phyloP scores from a whole-genome alignment of 2,329 filamentous ascomycete genomes.

The Aspergillus intermedius region DNA sequence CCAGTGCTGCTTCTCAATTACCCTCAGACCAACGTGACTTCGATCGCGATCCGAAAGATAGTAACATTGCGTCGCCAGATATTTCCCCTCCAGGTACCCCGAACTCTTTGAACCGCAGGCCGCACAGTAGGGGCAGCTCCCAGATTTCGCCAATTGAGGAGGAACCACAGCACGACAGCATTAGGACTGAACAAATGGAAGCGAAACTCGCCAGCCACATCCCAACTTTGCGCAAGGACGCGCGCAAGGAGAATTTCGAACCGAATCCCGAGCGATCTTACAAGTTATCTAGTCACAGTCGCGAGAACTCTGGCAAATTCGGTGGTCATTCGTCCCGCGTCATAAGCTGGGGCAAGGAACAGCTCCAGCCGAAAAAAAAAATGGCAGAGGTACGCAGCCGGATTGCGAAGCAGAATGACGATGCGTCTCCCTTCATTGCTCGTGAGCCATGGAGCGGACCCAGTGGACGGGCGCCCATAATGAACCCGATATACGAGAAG shows the following conservation, averaged over 20 bases:
- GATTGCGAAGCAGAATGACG: conserved; percentile 30
- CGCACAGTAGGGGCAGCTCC: conserved; percentile 22
- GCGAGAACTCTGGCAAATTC: conserved; percentile 52
- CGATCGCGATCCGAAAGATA: not conserved
- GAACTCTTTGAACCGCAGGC: conserved; percentile 12
- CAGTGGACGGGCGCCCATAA: conserved; percentile 60
- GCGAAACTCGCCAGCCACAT: conserved; percentile 22
- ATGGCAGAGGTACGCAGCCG: conserved; percentile 25
- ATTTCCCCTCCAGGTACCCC: conserved; percentile 45
- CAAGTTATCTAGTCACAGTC: conserved; percentile 7
- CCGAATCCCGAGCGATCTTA: conserved; percentile 4
- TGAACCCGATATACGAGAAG: conserved; percentile 59
- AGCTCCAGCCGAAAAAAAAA: conserved; percentile 32
- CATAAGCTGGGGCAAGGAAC: conserved; percentile 30
- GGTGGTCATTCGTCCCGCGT: conserved; percentile 23
- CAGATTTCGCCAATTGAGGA: conserved; percentile 38
- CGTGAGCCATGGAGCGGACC: conserved; percentile 62
- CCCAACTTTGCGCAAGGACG: conserved; percentile 19
- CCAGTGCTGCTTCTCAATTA: not conserved
- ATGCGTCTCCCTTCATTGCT: conserved; percentile 36
- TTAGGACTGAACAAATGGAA: conserved; percentile 12
- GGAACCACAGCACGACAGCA: conserved; percentile 8
- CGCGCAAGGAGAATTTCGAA: conserved; percentile 2
- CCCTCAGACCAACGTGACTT: not conserved
- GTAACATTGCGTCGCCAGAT: conserved; percentile 13